phyloP scores from a whole-genome alignment of 1,284 basidiomycete genomes.

The Exobasidium cylindrosporum region DNA sequence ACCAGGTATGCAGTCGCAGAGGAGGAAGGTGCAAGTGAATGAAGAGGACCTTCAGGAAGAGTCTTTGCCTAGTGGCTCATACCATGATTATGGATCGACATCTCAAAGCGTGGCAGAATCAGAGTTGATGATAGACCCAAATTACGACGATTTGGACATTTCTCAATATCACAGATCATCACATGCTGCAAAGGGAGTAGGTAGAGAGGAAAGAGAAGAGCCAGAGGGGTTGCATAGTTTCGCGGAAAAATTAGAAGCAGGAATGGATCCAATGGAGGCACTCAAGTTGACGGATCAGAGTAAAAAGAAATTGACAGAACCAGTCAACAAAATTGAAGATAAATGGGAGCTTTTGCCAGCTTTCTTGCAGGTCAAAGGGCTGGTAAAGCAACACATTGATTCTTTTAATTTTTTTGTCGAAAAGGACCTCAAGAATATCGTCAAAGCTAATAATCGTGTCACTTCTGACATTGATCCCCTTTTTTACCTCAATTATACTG shows the following conservation, averaged over 20 bases:
- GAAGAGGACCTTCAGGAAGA: not conserved
- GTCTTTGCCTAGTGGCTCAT: not conserved
- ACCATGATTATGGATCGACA: not conserved
- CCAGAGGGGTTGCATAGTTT: not conserved
- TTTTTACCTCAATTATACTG: slow-evolving; percentile 95
- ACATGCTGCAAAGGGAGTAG: not conserved
- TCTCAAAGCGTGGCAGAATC: not conserved
- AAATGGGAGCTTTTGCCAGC: slow-evolving; percentile 54
- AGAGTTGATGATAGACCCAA: not conserved
- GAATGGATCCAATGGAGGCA: slow-evolving; percentile 3
- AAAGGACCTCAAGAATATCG: slow-evolving; percentile 77
- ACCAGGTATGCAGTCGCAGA: slow-evolving; percentile 1
- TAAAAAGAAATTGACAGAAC: slow-evolving; percentile 58
- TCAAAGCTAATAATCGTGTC: slow-evolving; percentile 52
- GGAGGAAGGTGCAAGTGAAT: not conserved
- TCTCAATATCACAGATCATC: not conserved
- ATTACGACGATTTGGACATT: slow-evolving; percentile 3
- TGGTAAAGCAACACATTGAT: slow-evolving; percentile 91
- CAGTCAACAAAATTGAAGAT: slow-evolving; percentile 60
- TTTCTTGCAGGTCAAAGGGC: slow-evolving; percentile 53
- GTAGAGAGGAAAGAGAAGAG: not conserved
- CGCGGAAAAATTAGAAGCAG: not conserved
- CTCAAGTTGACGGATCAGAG: slow-evolving; percentile 4
- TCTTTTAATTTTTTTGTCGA: slow-evolving; percentile 99
- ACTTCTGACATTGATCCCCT: slow-evolving; percentile 93